Conservation (phyloP, 306 rosid genomes). For the Quercus variabilis region DNA sequence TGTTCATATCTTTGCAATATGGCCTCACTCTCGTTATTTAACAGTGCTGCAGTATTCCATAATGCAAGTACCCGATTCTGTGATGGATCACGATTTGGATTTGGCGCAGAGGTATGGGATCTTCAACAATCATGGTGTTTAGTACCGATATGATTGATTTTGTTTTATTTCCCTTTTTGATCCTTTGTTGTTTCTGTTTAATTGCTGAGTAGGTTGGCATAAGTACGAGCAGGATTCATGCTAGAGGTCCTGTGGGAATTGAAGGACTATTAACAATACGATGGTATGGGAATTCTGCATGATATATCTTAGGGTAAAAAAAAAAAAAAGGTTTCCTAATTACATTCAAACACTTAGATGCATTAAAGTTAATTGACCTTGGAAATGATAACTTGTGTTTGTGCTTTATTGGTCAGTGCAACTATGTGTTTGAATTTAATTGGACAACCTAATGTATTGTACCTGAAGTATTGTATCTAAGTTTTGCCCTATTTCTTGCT, state of each 20-base stretch:
- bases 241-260: conserved; percentile 98
- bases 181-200: conserved; percentile 1
- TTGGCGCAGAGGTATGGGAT: conserved; percentile 69
- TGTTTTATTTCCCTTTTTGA: conserved; percentile 5
- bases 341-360: too few species aligned
- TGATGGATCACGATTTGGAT: conserved; percentile 80
- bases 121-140: background rate
- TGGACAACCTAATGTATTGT: too few species aligned
- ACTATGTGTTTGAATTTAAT: too few species aligned
- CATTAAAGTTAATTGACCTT: too few species aligned
- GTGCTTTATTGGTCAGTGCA: too few species aligned
- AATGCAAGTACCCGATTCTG: conserved; percentile 78
- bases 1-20: background rate
- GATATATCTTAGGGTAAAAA: too few species aligned
- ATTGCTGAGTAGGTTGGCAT: conserved; percentile 65
- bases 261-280: conserved; percentile 79
- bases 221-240: conserved; percentile 74
- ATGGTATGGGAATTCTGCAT: conserved; percentile 54
- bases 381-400: too few species aligned
- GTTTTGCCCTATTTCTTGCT: background rate
- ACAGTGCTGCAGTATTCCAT: conserved; percentile 82
- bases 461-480: too few species aligned
- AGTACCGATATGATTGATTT: background rate
- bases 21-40: conserved; percentile 6
- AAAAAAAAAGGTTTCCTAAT: too few species aligned